Base-by-base conservation (phyloP, 805 yeast species). In the Candida peoriensis region DNA sequence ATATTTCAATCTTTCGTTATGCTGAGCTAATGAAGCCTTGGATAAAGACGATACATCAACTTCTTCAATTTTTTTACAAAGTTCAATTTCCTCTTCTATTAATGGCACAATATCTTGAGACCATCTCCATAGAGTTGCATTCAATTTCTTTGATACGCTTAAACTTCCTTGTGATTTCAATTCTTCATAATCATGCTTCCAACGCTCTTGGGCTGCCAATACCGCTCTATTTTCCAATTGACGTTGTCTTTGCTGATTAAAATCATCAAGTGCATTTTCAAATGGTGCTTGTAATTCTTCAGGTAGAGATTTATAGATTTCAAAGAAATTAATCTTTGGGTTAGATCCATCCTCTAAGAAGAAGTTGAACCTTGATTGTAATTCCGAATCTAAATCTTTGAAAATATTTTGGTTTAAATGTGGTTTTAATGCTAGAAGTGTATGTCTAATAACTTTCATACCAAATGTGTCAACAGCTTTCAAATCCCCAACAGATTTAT, bases 101-200 rank as follows among this genome's bases (percentile, higher is more conserved):
- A 78, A 62, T 0, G 95, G 93, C 20, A 78, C 58, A 72, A 89
- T 68, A 30, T 75, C 78, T 34, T 70, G 69, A 45, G 81, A 81
- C 98, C 98, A 93, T 39, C 75, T 74, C 75, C 87, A 93, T 25
- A 93, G 61, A 45, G 78, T 78, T 1, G 78, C 79, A 39, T 87
- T 88, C 25, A 89, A 63, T 10, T 76, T 71, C 38, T 76, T 73
- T 30, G 76, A 72, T 24, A 77, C 57, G 4, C 75, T 56, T 20
- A 57, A 37, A 10, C 69, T 76, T 16, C 86, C 86, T 44, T 81
- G 68, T 31, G 70, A 66, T 38, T 67, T 66, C 51, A 77, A 68
- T 34, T 74, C 77, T 48, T 86, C 94, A 47, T 74, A 81, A 43
- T 80, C 89, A 46, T 78, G 80, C 54, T 76, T 80, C 98, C 98